These are phyloP conservation scores for Saccharomyces hybrid DNA, from an alignment of 1,139 yeast species.

Conservation along the genomic window DNA sequence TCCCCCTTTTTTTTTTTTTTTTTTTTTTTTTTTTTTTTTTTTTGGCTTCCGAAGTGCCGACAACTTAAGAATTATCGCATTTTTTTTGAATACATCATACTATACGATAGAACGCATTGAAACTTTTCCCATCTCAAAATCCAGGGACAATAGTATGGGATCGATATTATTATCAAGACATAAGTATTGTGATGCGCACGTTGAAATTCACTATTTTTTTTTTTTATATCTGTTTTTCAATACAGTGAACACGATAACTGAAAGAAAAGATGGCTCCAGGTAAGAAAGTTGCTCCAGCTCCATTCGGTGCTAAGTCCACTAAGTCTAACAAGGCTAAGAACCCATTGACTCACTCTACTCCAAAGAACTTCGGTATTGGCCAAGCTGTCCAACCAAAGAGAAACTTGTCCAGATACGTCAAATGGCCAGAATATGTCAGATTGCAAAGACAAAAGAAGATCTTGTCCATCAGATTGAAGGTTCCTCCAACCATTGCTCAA, in stretches of 20 bases:
- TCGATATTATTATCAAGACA: background rate
- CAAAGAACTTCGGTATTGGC: conserved; percentile 95
- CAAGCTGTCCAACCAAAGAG: conserved; percentile 92
- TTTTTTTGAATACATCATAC: background rate
- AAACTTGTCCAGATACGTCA: conserved; percentile 91
- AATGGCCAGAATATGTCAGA: conserved; percentile 98
- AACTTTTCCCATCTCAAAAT: background rate
- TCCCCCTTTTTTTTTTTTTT: too few species aligned
- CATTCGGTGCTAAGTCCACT: conserved; percentile 49
- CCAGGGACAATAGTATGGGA: background rate
- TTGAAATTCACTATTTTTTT: background rate
- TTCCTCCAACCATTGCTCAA: conserved; percentile 96
- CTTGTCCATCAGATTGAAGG: conserved; percentile 89
- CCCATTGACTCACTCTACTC: conserved; percentile 80
- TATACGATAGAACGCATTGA: background rate
- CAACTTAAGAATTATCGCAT: background rate
- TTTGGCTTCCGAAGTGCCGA: too few species aligned
- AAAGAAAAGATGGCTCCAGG: conserved; percentile 48
- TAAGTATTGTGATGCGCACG: background rate
- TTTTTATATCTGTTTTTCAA: background rate
- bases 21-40: too few species aligned
- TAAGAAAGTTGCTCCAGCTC: conserved; percentile 89
- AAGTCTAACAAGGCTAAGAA: conserved; percentile 43
- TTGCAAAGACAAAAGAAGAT: conserved; percentile 97
- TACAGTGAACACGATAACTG: background rate